Evolutionary conservation across 805 yeast species (phyloP).

Genomic region (Starmerella apis): DNA sequence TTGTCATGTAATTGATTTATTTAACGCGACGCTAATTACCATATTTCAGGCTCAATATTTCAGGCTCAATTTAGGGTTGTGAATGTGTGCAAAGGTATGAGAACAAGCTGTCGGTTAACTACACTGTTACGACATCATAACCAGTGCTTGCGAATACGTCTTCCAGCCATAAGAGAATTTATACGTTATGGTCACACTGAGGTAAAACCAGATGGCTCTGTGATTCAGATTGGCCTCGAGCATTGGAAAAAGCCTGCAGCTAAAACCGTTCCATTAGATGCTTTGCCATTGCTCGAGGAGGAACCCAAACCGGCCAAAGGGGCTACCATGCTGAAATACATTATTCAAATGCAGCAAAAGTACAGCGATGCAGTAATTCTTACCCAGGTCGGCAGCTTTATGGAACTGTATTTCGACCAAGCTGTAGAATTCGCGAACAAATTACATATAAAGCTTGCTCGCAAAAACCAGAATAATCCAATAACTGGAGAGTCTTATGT

Average conservation of each 20-base stretch:
- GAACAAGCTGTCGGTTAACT: background rate
- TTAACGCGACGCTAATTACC: background rate
- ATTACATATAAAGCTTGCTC: constrained; percentile 62
- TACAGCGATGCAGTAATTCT: constrained; percentile 46
- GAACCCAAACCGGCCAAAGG: background rate
- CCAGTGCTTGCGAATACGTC: background rate
- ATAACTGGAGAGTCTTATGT: constrained; percentile 25
- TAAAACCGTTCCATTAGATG: constrained; percentile 1
- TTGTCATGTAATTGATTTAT: background rate
- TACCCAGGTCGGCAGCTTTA: constrained; percentile 28
- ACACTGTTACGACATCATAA: background rate
- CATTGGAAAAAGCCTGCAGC: background rate
- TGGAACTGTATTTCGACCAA: constrained; percentile 67
- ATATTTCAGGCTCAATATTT: too few species aligned
- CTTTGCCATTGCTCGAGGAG: constrained; percentile 6
- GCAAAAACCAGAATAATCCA: constrained; percentile 32
- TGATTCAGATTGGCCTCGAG: constrained; percentile 1
- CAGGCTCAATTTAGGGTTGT: too few species aligned
- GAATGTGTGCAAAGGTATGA: too few species aligned
- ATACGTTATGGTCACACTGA: background rate
- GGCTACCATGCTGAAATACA: constrained; percentile 21
- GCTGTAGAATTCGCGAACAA: constrained; percentile 64
- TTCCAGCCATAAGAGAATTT: background rate
- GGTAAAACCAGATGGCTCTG: background rate
- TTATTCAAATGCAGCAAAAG: constrained; percentile 34